Conservation (phyloP, 1,284 basidiomycete species). For the Hemileia vastatrix region DNA sequence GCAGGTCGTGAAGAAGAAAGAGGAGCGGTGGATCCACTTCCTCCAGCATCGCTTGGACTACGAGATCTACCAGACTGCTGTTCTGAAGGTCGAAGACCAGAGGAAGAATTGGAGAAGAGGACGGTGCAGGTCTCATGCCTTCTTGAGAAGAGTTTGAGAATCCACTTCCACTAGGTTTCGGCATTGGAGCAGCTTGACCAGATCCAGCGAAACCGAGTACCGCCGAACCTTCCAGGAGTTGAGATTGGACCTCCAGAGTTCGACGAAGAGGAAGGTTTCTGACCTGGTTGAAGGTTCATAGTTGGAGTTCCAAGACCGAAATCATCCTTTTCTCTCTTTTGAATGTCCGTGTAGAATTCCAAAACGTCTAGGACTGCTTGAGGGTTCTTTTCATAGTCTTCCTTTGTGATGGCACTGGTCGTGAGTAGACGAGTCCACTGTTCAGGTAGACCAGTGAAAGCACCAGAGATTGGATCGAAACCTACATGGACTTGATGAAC, state of each 20-base stretch:
- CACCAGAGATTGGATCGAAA: conserved; percentile 85
- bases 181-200: background rate
- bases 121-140: background rate
- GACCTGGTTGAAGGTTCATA: no score
- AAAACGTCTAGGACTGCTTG: conserved; percentile 95
- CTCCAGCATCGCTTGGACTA: background rate
- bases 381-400: conserved; percentile 92
- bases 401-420: conserved; percentile 90
- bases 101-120: background rate
- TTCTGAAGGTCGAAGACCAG: background rate
- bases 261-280: background rate
- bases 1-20: background rate
- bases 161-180: background rate
- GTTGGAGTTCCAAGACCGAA: no score
- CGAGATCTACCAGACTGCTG: background rate
- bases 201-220: conserved; percentile 25
- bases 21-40: background rate
- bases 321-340: conserved; percentile 79
- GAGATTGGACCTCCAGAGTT: background rate
- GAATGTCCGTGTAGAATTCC: conserved; percentile 96
- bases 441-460: conserved; percentile 90
- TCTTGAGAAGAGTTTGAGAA: background rate
- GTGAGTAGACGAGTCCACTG: conserved; percentile 94
- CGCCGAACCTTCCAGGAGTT: conserved; percentile 23
- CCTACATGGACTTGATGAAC: conserved; percentile 98